phyloP scores from a whole-genome alignment of 345 rosid species.

The Murraya paniculata region DNA sequence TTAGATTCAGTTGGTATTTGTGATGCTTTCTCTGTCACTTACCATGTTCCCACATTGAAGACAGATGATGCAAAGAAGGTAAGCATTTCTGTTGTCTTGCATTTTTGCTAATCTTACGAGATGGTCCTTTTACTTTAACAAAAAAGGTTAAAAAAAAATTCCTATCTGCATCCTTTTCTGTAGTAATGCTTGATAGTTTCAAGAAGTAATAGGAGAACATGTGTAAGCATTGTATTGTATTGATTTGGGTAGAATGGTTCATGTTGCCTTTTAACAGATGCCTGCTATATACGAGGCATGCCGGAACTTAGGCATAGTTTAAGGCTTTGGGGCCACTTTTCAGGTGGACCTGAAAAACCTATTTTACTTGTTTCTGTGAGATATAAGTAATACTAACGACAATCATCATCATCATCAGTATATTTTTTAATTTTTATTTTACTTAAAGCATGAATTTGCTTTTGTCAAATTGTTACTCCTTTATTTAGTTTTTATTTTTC shows the following conservation, averaged over 20 bases:
- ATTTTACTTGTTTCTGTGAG: not conserved
- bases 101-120: not conserved
- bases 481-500: not conserved
- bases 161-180: not conserved
- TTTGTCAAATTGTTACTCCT: not conserved
- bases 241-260: not conserved
- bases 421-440: not conserved
- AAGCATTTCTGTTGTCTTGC: constrained; percentile 4
- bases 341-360: not conserved
- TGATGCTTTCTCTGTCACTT: constrained; percentile 73
- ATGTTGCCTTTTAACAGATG: not conserved
- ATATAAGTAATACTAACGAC: not conserved
- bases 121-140: not conserved
- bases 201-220: not conserved
- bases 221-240: not conserved
- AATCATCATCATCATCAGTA: not conserved
- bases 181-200: not conserved
- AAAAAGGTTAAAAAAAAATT: not conserved
- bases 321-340: not conserved
- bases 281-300: not conserved
- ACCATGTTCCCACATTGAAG: constrained; percentile 70
- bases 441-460: not conserved
- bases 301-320: no score
- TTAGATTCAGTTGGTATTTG: constrained; percentile 74
- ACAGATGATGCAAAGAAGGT: constrained; percentile 83